phyloP scores from a whole-genome alignment of 495 filamentous ascomycete species.

The Aspergillus sclerotiicarbonarius region DNA sequence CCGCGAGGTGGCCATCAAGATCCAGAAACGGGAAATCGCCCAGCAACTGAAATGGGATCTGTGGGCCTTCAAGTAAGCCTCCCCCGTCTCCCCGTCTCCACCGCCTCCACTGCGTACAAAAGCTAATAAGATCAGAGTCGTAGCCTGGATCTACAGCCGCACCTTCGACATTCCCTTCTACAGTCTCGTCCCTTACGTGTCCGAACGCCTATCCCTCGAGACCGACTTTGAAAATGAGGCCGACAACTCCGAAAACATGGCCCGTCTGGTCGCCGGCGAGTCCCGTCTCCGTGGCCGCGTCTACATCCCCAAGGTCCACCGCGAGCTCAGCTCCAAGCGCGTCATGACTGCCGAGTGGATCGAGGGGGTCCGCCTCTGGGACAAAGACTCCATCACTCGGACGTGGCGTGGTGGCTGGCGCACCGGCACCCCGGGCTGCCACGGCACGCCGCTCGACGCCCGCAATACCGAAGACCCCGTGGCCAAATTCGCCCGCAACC shows the following conservation, averaged over 20 bases:
- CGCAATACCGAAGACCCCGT: conserved; percentile 28
- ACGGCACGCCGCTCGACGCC: conserved; percentile 61
- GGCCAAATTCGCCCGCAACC: conserved; percentile 34
- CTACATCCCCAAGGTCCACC: conserved; percentile 82
- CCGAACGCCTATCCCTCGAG: conserved; percentile 81
- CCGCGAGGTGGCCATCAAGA: conserved; percentile 87
- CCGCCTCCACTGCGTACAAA: background rate
- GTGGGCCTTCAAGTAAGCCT: conserved; percentile 83
- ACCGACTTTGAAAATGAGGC: conserved; percentile 95
- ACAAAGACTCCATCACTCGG: conserved; percentile 71
- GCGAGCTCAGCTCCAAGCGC: conserved; percentile 75
- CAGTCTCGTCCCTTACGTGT: conserved; percentile 82
- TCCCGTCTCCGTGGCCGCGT: conserved; percentile 73
- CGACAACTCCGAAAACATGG: conserved; percentile 81
- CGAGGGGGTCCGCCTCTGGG: conserved; percentile 88
- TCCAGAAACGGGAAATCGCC: conserved; percentile 92
- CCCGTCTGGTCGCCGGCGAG: conserved; percentile 70
- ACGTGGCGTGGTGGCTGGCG: conserved; percentile 76
- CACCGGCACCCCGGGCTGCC: conserved; percentile 72
- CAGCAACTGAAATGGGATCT: conserved; percentile 90
- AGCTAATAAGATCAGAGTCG: conserved; percentile 50
- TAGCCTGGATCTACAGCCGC: conserved; percentile 71
- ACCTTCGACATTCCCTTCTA: conserved; percentile 89
- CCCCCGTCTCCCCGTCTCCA: too few species aligned
- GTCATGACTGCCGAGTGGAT: conserved; percentile 98